Evolutionary conservation across 495 filamentous ascomycete species (phyloP), one percentile per base, ranked within the genome.

Genomic region (Aspergillus homomorphus): DNA sequence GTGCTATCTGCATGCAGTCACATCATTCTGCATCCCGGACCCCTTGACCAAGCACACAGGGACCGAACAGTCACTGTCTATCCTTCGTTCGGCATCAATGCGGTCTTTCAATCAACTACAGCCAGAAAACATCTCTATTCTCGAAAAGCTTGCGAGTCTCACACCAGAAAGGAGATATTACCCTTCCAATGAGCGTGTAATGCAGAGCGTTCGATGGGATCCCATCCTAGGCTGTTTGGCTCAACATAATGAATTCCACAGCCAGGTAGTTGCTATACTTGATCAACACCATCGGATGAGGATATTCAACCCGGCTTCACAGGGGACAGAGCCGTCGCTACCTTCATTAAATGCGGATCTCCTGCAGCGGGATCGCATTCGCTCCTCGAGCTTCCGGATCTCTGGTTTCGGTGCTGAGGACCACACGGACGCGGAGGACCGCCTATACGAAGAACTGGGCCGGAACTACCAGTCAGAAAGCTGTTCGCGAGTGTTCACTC

Each of bases 1-100:
- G 10, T 76, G 71, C 41, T 83, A 82, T 30, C 72, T 89, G 1
- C 84, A 89, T 60, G 85, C 84, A 0, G n/a, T 85, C 0, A 89
- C 86, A 0, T 81, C 84, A 1, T 79, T 74, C 51, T 81, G 75
- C 45, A 58, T 88, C 0, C 77, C 81, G 0, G 88, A 91, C 60
- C 71, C 75, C 0, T 65, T 89, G 0, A 86, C 83, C 0, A 56
- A 62, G 0, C 74, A 69, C 23, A 89, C 84, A 3, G 88, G 88
- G 0, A 88, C 84, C 0, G 87, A 89, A 57, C 73, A 87, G 61
- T 68, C 73, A 3, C 63, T 89, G 1, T 55, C 60, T 0, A 77
- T 81, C 21, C 72, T 89, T 10, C 57, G 59, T 0, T 79, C 76
- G 3, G 80, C 80, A 23, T 69, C 80, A 1, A 60, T 82, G 0